A percentile compares a stretch with the other conserved stretches of the same genome.
phyloP scores from a whole-genome alignment of 2,329 filamentous ascomycete species.

The Rachicladosporium sp. region DNA sequence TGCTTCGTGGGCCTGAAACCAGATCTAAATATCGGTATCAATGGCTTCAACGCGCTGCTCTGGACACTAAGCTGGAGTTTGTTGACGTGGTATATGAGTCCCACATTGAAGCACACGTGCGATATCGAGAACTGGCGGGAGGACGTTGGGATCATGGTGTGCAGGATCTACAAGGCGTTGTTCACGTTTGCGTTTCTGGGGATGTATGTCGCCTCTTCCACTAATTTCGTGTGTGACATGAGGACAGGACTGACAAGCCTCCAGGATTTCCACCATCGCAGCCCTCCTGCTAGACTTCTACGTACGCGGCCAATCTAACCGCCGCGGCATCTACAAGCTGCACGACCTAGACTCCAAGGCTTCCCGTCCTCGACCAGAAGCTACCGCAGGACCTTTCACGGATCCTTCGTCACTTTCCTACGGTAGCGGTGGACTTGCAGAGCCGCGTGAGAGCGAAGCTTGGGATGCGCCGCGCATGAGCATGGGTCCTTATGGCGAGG shows the following conservation, averaged over 20 bases:
- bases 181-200: constrained; percentile 44
- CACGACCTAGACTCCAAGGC: constrained; percentile 25
- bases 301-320: constrained; percentile 33
- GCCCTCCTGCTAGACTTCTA: constrained; percentile 39
- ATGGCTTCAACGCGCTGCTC: constrained; percentile 35
- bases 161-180: constrained; percentile 47
- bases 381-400: constrained; percentile 17
- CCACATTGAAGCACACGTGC: constrained; percentile 42
- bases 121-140: constrained; percentile 40
- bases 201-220: constrained; percentile 19
- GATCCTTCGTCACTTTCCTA: constrained; percentile 8
- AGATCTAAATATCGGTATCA: constrained; percentile 37
- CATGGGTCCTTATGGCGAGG: constrained; percentile 19
- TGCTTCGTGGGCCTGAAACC: constrained; percentile 41
- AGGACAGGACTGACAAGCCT: neutral
- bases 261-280: constrained; percentile 33
- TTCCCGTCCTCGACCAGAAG: constrained; percentile 8
- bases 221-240: neutral
- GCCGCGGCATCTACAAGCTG: constrained; percentile 39
- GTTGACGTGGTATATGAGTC: constrained; percentile 41
- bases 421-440: constrained; percentile 6
- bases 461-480: constrained; percentile 19
- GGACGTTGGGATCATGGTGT: constrained; percentile 42
- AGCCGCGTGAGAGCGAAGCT: constrained; percentile 18
- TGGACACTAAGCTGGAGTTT: constrained; percentile 42